Conservation (phyloP, 768 basidiomycete species). For the Boletales sp. region DNA sequence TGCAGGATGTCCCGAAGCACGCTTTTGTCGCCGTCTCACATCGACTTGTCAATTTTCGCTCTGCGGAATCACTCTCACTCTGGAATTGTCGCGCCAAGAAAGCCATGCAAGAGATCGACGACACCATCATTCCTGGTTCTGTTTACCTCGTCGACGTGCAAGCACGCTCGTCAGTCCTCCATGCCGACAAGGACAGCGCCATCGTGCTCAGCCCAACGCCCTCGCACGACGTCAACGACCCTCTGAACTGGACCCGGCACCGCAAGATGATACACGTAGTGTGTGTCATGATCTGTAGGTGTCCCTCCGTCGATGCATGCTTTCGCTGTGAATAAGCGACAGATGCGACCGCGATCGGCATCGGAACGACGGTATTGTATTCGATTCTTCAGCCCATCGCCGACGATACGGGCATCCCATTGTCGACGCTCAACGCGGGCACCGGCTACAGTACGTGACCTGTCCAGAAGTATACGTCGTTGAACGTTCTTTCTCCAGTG, state of each 20-base stretch:
- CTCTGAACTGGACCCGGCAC: conserved; percentile 18
- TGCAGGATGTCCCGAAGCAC: no score
- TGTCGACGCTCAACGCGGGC: conserved; percentile 17
- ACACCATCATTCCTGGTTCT: conserved; percentile 19
- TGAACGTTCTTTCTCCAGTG: conserved; percentile 1
- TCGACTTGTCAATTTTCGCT: no score
- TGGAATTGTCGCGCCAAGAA: no score
- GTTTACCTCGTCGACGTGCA: conserved; percentile 24
- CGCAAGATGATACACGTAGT: conserved; percentile 12
- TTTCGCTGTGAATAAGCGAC: no score
- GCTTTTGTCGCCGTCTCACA: no score
- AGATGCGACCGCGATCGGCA: conserved; percentile 17
- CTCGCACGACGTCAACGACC: conserved; percentile 22
- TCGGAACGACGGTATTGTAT: conserved; percentile 15
- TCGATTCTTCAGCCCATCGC: conserved; percentile 19
- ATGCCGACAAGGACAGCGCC: conserved; percentile 10
- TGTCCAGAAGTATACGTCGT: not conserved
- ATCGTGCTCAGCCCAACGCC: conserved; percentile 24
- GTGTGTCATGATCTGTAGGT: conserved; percentile 19
- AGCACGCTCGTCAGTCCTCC: conserved; percentile 8
- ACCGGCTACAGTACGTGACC: conserved; percentile 15
- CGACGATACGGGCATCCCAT: conserved; percentile 16
- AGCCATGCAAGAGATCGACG: conserved; percentile 13
- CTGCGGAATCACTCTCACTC: no score
- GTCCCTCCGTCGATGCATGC: not conserved